Evolutionary conservation across 2,329 filamentous ascomycete genomes (phyloP), one percentile per base, ranked within the genome.

Genomic region (Penicillium corylophilum): DNA sequence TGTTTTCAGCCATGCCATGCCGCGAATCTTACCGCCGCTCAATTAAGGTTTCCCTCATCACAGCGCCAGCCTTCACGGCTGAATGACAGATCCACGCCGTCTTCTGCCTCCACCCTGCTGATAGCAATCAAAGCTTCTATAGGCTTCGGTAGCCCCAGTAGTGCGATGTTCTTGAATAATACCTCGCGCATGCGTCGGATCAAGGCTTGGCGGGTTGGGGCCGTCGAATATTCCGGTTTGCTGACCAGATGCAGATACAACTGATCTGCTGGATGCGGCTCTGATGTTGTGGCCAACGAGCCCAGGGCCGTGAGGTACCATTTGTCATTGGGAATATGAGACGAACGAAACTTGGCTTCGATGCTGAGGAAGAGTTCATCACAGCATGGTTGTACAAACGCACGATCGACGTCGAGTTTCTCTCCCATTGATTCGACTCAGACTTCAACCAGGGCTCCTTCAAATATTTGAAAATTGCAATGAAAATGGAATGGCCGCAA

Each of bases 101-200:
- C 81, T 0, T 69, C 71, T 41, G 60, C 61, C 55, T 82, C 77
- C 2, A 79, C 62, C 2, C 70, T 67, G 41, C 68, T 72, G 44
- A 84, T 82, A 16, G 74, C 70, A 18, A 83, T 71, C 33, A 83
- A 76, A 2, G 80, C 76, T 57, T 84, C 81, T 2, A 84, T 61
- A 1, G 82, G 80, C 61, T 82, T 84, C 60, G 79, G 82, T 0
- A 85, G 79, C 1, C 82, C 82, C 4, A 82, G 73, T 2, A 85
- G 66, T 13, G 71, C 69, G 4, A 82, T 72, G 4, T 76, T 68
- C 64, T 86, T 84, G 48, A 86, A 66, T 3, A 86, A 67, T 0
- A 74, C 75, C 64, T 85, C 82, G 18, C 82, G 74, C 1, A 69
- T 57, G 28, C 65, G 62, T 35, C 57, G 44, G 7, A 50, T 53